Conservation (phyloP, 176 grass and related monocot species). For the Themeda triandra region DNA sequence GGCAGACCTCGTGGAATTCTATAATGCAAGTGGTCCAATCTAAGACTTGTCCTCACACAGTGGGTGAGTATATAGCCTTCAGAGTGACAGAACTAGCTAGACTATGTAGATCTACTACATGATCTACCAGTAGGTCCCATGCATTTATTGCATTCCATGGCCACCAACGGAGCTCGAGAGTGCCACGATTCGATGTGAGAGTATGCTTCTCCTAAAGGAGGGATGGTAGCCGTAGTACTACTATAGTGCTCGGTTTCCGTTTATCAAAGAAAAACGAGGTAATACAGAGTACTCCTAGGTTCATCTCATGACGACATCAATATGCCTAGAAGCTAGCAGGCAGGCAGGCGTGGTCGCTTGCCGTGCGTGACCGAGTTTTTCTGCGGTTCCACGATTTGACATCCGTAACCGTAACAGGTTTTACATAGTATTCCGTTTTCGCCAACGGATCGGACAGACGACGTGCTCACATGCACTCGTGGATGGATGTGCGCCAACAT, state of each 20-base stretch:
- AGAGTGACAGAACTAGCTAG: neutral
- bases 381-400: neutral
- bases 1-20: fast-evolving
- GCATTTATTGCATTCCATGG: neutral
- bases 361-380: too few species aligned
- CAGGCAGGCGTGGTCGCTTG: too few species aligned
- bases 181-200: too few species aligned
- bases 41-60: fast-evolving
- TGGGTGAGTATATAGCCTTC: neutral
- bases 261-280: too few species aligned
- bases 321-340: neutral
- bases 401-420: neutral
- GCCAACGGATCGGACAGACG: too few species aligned
- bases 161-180: neutral
- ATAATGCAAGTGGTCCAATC: neutral
- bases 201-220: neutral
- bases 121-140: neutral
- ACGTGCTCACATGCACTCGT: too few species aligned
- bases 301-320: too few species aligned
- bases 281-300: too few species aligned
- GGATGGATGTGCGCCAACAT: too few species aligned
- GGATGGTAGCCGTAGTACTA: too few species aligned
- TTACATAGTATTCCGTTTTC: too few species aligned
- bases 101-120: neutral
- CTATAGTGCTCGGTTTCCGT: too few species aligned